Evolutionary conservation across 2,329 filamentous ascomycete genomes (phyloP).

Genomic region (Kalmusia sp.): DNA sequence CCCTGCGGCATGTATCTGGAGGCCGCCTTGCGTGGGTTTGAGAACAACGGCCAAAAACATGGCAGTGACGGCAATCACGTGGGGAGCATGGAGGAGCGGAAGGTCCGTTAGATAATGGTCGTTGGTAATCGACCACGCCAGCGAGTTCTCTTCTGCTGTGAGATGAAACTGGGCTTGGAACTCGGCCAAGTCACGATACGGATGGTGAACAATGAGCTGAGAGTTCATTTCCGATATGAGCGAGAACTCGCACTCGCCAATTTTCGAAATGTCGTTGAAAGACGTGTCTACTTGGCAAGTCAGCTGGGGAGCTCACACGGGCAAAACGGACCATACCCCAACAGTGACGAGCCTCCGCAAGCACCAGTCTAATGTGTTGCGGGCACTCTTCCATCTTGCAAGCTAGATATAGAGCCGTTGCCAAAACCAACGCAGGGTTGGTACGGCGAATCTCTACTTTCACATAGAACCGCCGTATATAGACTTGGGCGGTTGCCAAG

Average conservation of each 20-base stretch:
- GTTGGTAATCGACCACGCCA: slow-evolving; percentile 86
- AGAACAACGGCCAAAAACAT: slow-evolving; percentile 86
- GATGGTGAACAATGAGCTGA: slow-evolving; percentile 88
- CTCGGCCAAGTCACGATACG: slow-evolving; percentile 80
- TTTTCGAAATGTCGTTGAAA: slow-evolving; percentile 73
- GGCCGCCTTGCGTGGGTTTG: slow-evolving; percentile 65
- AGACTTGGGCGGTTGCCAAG: slow-evolving; percentile 91
- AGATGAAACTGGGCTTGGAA: slow-evolving; percentile 74
- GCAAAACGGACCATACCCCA: slow-evolving; percentile 38
- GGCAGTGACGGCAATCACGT: slow-evolving; percentile 85
- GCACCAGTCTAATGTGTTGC: slow-evolving; percentile 91
- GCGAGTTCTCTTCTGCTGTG: slow-evolving; percentile 76
- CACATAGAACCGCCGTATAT: slow-evolving; percentile 91
- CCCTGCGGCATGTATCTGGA: slow-evolving; percentile 53
- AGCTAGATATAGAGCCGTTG: slow-evolving; percentile 93
- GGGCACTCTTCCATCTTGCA: slow-evolving; percentile 99
- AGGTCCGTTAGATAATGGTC: slow-evolving; percentile 93
- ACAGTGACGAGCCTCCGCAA: slow-evolving; percentile 82
- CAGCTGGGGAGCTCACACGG: slow-evolving; percentile 1
- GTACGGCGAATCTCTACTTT: slow-evolving; percentile 90
- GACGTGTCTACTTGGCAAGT: slow-evolving; percentile 36
- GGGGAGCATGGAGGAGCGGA: slow-evolving; percentile 84
- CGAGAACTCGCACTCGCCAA: slow-evolving; percentile 93
- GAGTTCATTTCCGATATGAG: slow-evolving; percentile 91
- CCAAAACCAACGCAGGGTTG: slow-evolving; percentile 90